Conservation (phyloP, 495 filamentous ascomycete genomes). For the Schizothecium vesticola region DNA sequence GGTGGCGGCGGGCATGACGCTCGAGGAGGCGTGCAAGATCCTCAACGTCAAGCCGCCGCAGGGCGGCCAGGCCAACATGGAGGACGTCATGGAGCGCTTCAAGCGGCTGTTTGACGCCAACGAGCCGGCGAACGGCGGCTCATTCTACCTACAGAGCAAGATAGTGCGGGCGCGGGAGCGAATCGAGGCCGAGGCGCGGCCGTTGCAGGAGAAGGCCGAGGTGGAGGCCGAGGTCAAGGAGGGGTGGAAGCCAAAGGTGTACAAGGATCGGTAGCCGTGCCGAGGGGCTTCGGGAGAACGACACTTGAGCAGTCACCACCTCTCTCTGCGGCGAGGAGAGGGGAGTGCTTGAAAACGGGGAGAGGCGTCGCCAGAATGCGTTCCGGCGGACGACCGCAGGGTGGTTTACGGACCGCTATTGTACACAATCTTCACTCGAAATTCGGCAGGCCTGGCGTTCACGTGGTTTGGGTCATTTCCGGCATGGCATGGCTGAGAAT, state of each 20-base stretch:
- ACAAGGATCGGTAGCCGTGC: slow-evolving; percentile 66
- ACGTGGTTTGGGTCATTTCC: slow-evolving; percentile 3
- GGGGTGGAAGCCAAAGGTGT: slow-evolving; percentile 92
- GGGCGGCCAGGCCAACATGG: slow-evolving; percentile 67
- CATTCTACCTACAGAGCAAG: slow-evolving; percentile 98
- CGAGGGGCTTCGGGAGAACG: not conserved
- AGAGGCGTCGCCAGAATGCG: not conserved
- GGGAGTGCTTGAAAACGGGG: not conserved
- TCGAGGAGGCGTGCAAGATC: slow-evolving; percentile 97
- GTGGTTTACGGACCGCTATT: not conserved
- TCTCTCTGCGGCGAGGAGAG: not conserved
- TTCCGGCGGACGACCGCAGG: not conserved
- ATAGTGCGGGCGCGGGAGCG: slow-evolving; percentile 83
- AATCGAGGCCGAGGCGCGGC: slow-evolving; percentile 74
- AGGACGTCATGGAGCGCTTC: slow-evolving; percentile 76
- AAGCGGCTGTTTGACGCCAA: slow-evolving; percentile 93
- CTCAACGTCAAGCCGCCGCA: slow-evolving; percentile 89
- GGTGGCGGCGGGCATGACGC: slow-evolving; percentile 67
- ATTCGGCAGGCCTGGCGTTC: slow-evolving; percentile 43
- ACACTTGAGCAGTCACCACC: not conserved
- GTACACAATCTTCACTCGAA: slow-evolving; percentile 42
- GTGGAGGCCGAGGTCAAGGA: slow-evolving; percentile 65
- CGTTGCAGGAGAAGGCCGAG: slow-evolving; percentile 45
- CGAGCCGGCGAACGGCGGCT: slow-evolving; percentile 90
- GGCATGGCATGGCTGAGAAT: slow-evolving; percentile 4